Percentiles rank a stretch among this genome's conserved stretches.
Evolutionary conservation across 179 eudicot species (phyloP).

Genomic region (Actinidia arguta): DNA sequence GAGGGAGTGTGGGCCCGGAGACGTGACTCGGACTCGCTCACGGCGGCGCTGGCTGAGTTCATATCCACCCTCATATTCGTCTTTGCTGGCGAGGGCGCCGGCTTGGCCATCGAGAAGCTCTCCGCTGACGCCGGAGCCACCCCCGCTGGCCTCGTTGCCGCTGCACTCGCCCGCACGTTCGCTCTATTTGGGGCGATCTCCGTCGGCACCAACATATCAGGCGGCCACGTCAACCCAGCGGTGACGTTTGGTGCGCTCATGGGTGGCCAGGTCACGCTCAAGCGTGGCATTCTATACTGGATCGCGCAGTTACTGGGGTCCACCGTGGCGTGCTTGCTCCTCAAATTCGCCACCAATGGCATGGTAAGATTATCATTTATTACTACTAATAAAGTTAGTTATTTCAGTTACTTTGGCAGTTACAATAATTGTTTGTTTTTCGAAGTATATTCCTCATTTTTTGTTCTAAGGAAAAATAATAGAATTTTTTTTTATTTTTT

Average conservation of each 20-base stretch:
- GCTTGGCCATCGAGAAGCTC: conserved; percentile 17
- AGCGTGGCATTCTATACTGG: conserved; percentile 33
- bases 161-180: conserved; percentile 27
- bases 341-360: conserved; percentile 24
- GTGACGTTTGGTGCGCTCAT: conserved; percentile 28
- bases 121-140: background rate
- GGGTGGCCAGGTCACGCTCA: conserved; percentile 31
- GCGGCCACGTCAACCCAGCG: conserved; percentile 33
- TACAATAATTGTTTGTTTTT: too few relatives aligned
- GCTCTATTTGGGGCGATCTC: conserved; percentile 29
- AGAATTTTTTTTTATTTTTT: too few relatives aligned
- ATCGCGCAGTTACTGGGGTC: conserved; percentile 33
- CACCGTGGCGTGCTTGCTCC: conserved; percentile 31
- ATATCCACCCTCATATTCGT: conserved; percentile 22
- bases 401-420: background rate
- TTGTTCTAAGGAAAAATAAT: too few relatives aligned
- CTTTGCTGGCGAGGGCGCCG: conserved; percentile 23
- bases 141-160: conserved; percentile 25
- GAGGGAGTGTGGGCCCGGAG: too few relatives aligned
- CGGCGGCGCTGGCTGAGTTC: conserved; percentile 23
- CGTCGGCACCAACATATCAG: conserved; percentile 28
- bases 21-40: too few relatives aligned
- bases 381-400: background rate
- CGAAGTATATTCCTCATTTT: too few relatives aligned
- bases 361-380: conserved; percentile 15